phyloP scores from a whole-genome alignment of 352 stramenopile species.

The Pythium rhizo-oryzae region DNA sequence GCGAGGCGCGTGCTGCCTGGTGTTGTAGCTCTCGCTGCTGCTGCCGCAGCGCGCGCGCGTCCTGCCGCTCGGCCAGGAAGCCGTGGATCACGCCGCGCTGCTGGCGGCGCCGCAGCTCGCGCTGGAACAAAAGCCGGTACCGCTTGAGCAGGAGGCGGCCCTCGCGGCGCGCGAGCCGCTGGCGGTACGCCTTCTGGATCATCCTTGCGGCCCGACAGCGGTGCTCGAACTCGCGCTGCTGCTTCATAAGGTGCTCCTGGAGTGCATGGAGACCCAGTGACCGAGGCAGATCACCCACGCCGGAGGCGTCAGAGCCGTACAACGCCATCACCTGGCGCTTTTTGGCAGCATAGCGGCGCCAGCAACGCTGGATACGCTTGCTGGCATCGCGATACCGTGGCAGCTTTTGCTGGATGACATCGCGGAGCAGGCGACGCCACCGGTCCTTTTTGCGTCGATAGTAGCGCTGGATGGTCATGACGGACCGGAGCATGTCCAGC shows the following conservation, averaged over 20 bases:
- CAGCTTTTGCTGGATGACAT: constrained; percentile 35
- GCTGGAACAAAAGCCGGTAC: constrained; percentile 51
- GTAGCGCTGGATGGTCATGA: constrained; percentile 45
- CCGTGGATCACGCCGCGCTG: constrained; percentile 60
- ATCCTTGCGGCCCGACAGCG: neutral
- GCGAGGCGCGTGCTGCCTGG: too few relatives aligned
- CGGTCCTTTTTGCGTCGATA: constrained; percentile 34
- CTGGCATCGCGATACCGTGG: constrained; percentile 19
- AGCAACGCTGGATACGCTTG: neutral
- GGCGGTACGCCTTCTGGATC: constrained; percentile 43
- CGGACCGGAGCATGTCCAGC: constrained; percentile 28
- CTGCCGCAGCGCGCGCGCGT: constrained; percentile 29
- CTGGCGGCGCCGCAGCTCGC: constrained; percentile 48
- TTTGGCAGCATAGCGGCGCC: neutral
- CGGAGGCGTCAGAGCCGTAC: neutral
- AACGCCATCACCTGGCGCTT: neutral
- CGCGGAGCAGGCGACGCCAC: constrained; percentile 35
- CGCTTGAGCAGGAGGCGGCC: constrained; percentile 42
- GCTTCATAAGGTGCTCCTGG: constrained; percentile 26
- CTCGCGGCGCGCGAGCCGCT: constrained; percentile 33
- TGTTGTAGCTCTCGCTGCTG: neutral
- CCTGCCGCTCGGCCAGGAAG: constrained; percentile 45
- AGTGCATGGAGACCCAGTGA: constrained; percentile 16
- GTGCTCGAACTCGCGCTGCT: constrained; percentile 18
- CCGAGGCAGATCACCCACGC: neutral